Evolutionary conservation across 306 rosid species (phyloP), one percentile per base, ranked within the genome.

Genomic region (Albizia julibrissin): DNA sequence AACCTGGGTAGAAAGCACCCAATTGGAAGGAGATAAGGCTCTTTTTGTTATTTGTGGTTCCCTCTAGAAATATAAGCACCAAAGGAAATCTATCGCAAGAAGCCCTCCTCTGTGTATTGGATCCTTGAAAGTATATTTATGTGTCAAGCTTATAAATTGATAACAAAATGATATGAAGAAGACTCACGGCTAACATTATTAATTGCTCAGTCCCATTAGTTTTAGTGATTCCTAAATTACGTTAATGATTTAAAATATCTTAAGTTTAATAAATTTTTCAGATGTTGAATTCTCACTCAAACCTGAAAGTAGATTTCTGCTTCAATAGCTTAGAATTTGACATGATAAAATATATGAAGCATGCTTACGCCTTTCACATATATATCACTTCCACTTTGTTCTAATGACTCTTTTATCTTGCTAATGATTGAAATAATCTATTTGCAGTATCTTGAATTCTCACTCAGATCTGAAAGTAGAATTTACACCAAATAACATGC

Each of bases 51-150:
- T 3, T 54, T 54, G 62, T 54, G 62, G 62, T 54, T 87, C 98
- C 99, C 90, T 95, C 99, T 0, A 98, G 99, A 92, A 95, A 95
- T 89, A 95, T 79, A 72, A 95, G 91, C 37, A 95, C 88, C 85
- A 86, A 92, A 69, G 99, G 97, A 95, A 89, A 95, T 88, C 87
- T 89, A 88, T 87, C 80, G 75, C 93, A 82, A 52, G 94, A 86
- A 80, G 96, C 99, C 90, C 94, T 92, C 87, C 94, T 93, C 98
- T 95, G 97, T 92, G 79, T 87, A 92, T 88, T 91, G 89, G 81
- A 89, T 91, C 99, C 99, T 93, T 90, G 86, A 95, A 93, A 88
- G 91, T 87, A 92, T 80, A 93, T 78, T 90, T 95, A 89, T 93
- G 88, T 90, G 93, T 95, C 99, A 95, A 89, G 97, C 95, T 95